Base-by-base conservation (phyloP, 2,329 filamentous ascomycete genomes). In the Sporothrix globosa region DNA sequence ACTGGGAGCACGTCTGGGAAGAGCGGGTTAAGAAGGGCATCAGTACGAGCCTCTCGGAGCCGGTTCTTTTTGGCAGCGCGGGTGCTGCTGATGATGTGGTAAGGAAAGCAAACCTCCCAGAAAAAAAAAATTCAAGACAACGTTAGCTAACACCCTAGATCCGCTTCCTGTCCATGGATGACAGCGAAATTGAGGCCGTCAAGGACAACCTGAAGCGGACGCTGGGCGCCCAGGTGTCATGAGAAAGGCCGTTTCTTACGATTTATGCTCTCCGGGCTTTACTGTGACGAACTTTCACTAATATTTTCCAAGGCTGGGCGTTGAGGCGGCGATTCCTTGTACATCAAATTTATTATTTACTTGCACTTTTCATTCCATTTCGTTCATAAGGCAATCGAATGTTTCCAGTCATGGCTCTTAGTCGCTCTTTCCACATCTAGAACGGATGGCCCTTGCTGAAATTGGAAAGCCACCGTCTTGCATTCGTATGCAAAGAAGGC, bases 1-100 rank as follows among this genome's bases (percentile, higher is more conserved):
- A 97, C 77, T 98, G 95, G 95, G 93, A 97, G 76, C 94, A 95
- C 0, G 95, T 98, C 0, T 99, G 95, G 95, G 92, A 96, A 78
- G 91, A 94, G 74, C 87, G 95, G 69, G 94, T 97, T 0, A 90
- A 88, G 79, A 92, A 91, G 78, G 91, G 91, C 21, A 87, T 97
- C 56, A 87, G 90, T 67, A 85, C 87, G 11, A 97, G 93, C 76
- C 81, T 93, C 66, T 92, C 92, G 0, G 95, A 98, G 74, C 83
- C 89, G 1, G 89, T 92, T 4, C 81, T 98, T 30, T 98, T 90
- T 80, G 92, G 93, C 6, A 85, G 84, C 71, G 82, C 83, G 5
- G 84, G 85, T 56, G 81, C 81, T 19, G 80, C 86, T 11, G 91
- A 93, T 78, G 92, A 97, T 74, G 84, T 92, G 80, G 92, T 95